Evolutionary conservation across 495 filamentous ascomycete species (phyloP), one percentile per base, ranked within the genome.

Genomic region (Penicillium silybi): DNA sequence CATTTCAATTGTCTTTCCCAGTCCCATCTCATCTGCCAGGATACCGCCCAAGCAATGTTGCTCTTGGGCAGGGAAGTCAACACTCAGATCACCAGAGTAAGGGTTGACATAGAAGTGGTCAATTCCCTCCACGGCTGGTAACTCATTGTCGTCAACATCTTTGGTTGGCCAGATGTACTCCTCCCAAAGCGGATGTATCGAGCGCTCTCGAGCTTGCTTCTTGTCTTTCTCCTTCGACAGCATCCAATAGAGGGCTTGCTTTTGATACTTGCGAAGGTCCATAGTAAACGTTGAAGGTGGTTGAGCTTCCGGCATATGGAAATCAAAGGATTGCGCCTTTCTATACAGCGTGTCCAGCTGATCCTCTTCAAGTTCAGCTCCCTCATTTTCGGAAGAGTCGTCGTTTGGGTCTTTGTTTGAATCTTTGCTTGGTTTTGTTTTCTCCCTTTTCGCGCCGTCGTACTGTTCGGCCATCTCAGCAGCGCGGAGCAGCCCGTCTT

Each of bases 1-100:
- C 92, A 97, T 97, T 65, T 98, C 92, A 48, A 98, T 97, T 0
- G 92, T 96, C 67, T 98, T 97, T 10, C 93, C 92, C 13, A 97
- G 73, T 19, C 85, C 86, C 87, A 87, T 92, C 73, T 90, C 92
- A 64, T 98, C 93, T 25, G 93, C 93, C 44, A 98, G 74, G 42
- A 98, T 88, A 4, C 93, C 93, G 17, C 93, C 93, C 3, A 95
- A 78, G 60, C 95, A 98, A 65, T 92, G 88, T 55, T 97, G 93
- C 53, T 97, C 88, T 65, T 98, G 93, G 1, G 80, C 80, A 11
- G 93, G 93, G 62, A 97, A 98, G 3, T 92, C 80, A 1, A 97
- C 71, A n/a, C 90, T 95, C 37, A 98, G 71, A 56, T 97, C 93
- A 15, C 95, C 93, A 5, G 90, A 95, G 60, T 98, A 98, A 1